phyloP scores from a whole-genome alignment of 441 rosid species.

The Syzygium syzygioides region DNA sequence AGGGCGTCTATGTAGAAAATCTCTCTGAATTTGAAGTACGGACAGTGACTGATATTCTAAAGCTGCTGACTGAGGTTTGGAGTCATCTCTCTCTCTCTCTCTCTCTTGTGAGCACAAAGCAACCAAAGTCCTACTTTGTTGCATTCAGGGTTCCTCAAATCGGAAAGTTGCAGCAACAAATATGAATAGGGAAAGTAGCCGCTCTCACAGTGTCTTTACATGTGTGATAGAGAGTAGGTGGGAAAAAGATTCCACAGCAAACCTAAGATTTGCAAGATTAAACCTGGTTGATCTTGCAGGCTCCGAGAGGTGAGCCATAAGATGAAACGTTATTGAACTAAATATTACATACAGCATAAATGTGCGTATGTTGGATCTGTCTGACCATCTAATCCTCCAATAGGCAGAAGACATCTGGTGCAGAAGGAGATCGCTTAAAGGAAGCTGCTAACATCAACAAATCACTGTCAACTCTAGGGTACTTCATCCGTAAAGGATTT shows the following conservation, averaged over 20 bases:
- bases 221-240: conserved; percentile 95
- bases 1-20: conserved; percentile 93
- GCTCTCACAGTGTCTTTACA: conserved; percentile 97
- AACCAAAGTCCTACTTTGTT: conserved; percentile 1
- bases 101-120: background rate
- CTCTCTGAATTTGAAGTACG: conserved; percentile 89
- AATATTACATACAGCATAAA: background rate
- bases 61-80: conserved; percentile 77
- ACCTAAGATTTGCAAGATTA: conserved; percentile 89
- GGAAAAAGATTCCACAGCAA: conserved; percentile 91
- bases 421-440: conserved; percentile 95
- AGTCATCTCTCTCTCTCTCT: background rate
- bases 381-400: conserved; percentile 10
- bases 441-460: conserved; percentile 97
- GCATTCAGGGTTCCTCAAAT: conserved; percentile 76
- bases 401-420: conserved; percentile 97
- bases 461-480: conserved; percentile 96
- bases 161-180: conserved; percentile 96
- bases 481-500: conserved; percentile 9
- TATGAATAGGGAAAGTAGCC: conserved; percentile 97
- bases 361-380: background rate
- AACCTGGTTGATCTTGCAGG: conserved; percentile 99
- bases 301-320: conserved; percentile 69
- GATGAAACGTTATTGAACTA: conserved; percentile 6
- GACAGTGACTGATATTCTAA: conserved; percentile 75